These are phyloP conservation scores for Ensete ventricosum DNA, from an alignment of 176 grass and related monocot genomes.

Conservation along the genomic window DNA sequence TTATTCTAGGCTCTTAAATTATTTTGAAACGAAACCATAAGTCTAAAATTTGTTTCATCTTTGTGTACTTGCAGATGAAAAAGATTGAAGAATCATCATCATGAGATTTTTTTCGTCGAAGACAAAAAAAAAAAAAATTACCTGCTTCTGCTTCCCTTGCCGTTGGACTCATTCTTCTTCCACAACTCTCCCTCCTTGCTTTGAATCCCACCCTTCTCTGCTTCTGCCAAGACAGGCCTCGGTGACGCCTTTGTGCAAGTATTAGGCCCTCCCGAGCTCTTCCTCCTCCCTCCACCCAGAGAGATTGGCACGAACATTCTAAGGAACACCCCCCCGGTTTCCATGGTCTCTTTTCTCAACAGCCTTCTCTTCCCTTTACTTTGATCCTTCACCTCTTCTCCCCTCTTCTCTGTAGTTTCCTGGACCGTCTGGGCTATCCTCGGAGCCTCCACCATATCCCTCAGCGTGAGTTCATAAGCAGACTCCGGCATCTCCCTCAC, in stretches of 20 bases:
- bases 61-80: no score
- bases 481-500: conserved; percentile 55
- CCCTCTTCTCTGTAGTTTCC: conserved; percentile 4
- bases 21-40: not conserved
- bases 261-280: conserved; percentile 27
- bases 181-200: conserved; percentile 21
- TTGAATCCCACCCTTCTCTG: not conserved
- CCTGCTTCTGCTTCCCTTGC: conserved; percentile 29
- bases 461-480: conserved; percentile 70
- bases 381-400: not conserved
- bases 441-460: conserved; percentile 65
- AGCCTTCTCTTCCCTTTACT: not conserved
- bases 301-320: conserved; percentile 48
- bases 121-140: conserved; percentile 10
- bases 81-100: not conserved
- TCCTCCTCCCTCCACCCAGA: conserved; percentile 38
- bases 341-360: conserved; percentile 24
- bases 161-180: conserved; percentile 50
- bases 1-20: not conserved
- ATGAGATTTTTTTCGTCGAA: not conserved
- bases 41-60: not conserved
- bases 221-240: conserved; percentile 14
- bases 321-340: conserved; percentile 43
- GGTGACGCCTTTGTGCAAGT: conserved; percentile 28
- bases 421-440: not conserved